Percentiles rank a stretch among this genome's conserved stretches.
phyloP scores from a whole-genome alignment of 2,329 filamentous ascomycete genomes.

The Tolypocladium inflatum region DNA sequence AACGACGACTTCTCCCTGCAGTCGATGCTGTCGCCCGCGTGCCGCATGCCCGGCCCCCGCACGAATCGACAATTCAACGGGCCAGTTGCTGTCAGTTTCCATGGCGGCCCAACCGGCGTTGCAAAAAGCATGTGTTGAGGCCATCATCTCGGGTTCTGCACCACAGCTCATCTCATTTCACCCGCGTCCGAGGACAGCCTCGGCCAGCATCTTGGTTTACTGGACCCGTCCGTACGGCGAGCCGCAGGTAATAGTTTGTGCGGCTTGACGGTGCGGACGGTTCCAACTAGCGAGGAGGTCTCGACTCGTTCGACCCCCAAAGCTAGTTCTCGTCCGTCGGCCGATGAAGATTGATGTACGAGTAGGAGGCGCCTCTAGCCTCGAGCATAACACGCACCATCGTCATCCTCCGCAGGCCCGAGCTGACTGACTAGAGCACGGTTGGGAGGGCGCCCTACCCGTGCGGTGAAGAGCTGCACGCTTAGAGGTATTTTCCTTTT shows the following conservation, averaged over 20 bases:
- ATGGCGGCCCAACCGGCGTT: no score
- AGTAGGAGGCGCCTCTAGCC: not conserved
- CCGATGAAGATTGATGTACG: not conserved
- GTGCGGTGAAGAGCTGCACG: not conserved
- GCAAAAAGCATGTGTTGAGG: not conserved
- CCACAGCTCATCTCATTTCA: no score
- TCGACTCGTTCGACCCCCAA: no score
- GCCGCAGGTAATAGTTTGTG: no score
- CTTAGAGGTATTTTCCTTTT: not conserved
- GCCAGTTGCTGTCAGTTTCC: not conserved
- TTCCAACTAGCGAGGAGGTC: no score
- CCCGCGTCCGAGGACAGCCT: no score
- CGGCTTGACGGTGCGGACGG: no score
- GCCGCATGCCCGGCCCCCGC: not conserved
- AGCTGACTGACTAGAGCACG: not conserved
- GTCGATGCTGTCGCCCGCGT: not conserved
- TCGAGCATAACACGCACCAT: not conserved
- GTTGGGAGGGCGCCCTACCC: not conserved
- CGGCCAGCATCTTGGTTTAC: no score
- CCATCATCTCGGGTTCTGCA: no score
- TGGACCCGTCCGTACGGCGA: no score
- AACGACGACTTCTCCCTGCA: not conserved
- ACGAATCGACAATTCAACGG: not conserved
- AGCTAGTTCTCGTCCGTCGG: not conserved
- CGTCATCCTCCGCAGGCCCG: not conserved